A percentile compares a stretch with the other conserved stretches of the same genome.
These are phyloP conservation scores for Alternaria sp. DNA, from an alignment of 2,329 filamentous ascomycete species.

Conservation along the genomic window DNA sequence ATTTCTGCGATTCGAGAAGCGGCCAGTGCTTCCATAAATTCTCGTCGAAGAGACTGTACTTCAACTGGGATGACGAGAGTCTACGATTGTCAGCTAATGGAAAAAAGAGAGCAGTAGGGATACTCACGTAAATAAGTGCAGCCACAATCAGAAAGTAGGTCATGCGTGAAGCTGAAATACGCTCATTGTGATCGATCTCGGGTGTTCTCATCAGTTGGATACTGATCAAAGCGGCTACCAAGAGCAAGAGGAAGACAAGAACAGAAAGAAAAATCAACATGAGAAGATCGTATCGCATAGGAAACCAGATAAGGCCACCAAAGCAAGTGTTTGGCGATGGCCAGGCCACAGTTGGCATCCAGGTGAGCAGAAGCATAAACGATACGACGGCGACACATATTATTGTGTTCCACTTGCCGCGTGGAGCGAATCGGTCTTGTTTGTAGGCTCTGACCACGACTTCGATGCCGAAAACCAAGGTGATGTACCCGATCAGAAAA, in stretches of 20 bases:
- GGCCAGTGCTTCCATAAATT: slow-evolving; percentile 57
- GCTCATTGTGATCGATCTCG: slow-evolving; percentile 66
- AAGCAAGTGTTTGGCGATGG: slow-evolving; percentile 70
- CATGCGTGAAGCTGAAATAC: slow-evolving; percentile 73
- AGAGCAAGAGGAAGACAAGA: slow-evolving; percentile 61
- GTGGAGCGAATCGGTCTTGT: slow-evolving; percentile 65
- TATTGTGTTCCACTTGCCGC: slow-evolving; percentile 67
- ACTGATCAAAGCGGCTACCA: slow-evolving; percentile 65
- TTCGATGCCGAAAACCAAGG: slow-evolving; percentile 72
- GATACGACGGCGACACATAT: slow-evolving; percentile 65
- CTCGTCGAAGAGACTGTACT: slow-evolving; percentile 59
- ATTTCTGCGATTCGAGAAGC: slow-evolving; percentile 72
- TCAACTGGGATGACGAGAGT: slow-evolving; percentile 72
- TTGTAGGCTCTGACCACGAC: slow-evolving; percentile 65
- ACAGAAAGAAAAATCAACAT: slow-evolving; percentile 64
- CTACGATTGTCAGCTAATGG: slow-evolving; percentile 10
- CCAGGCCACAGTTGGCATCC: slow-evolving; percentile 66
- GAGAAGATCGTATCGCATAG: slow-evolving; percentile 67
- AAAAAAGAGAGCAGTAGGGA: neutral
- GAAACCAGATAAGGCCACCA: slow-evolving; percentile 73
- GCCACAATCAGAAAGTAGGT: slow-evolving; percentile 71
- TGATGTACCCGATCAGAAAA: slow-evolving; percentile 72
- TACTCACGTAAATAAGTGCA: slow-evolving; percentile 65
- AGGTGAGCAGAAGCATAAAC: slow-evolving; percentile 64
- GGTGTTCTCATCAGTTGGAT: slow-evolving; percentile 64